Conservation (phyloP, 176 grass and related monocot species). For the Oryza meyeriana region DNA sequence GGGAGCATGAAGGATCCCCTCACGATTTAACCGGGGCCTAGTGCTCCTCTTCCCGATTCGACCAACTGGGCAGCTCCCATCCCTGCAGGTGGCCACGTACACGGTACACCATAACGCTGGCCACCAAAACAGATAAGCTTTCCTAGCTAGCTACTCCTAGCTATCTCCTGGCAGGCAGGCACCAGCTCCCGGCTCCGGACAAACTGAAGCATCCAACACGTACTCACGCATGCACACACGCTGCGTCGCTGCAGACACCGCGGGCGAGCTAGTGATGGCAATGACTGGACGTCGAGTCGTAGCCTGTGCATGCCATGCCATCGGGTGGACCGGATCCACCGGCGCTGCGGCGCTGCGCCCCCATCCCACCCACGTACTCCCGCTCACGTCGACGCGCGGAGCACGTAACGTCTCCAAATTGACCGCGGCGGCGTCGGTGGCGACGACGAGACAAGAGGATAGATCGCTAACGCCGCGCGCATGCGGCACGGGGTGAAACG, state of each 20-base stretch:
- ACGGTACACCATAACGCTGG: background rate
- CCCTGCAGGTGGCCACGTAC: background rate
- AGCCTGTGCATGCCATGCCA: background rate
- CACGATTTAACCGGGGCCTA: background rate
- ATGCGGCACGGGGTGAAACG: background rate
- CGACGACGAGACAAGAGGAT: background rate
- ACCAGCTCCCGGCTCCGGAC: constrained; percentile 20
- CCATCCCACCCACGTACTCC: background rate
- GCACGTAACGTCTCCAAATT: constrained; percentile 5
- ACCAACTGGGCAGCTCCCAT: background rate
- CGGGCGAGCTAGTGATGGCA: background rate
- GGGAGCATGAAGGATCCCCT: background rate
- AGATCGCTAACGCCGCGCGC: background rate
- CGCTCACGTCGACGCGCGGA: background rate
- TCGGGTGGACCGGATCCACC: background rate
- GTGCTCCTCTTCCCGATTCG: background rate
- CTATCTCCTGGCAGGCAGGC: constrained; percentile 25
- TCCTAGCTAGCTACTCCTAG: background rate
- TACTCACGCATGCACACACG: background rate
- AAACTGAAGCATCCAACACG: constrained; percentile 22
- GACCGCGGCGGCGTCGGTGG: constrained; percentile 32
- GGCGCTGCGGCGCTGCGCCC: background rate
- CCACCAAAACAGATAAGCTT: background rate
- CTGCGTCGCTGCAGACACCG: background rate
- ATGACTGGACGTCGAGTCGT: background rate